phyloP scores from a whole-genome alignment of 2,329 filamentous ascomycete genomes.

The Pyricularia sp. region DNA sequence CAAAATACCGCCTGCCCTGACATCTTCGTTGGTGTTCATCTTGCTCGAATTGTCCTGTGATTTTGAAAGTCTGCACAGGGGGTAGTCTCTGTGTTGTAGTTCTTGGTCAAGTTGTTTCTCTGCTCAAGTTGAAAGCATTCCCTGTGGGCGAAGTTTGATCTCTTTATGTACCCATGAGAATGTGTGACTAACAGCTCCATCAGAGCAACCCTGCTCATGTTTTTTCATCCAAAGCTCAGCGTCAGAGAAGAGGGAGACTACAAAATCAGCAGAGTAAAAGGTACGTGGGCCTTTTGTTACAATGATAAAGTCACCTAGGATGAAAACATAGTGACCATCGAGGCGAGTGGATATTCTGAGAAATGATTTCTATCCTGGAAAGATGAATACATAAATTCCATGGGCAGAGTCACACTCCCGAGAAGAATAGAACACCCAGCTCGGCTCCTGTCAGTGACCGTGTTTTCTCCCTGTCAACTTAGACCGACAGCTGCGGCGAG shows the following conservation, averaged over 20 bases:
- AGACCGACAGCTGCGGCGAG: conserved; percentile 1
- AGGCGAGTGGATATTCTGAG: background rate
- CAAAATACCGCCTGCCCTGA: background rate
- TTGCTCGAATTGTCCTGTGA: background rate
- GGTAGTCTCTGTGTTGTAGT: background rate
- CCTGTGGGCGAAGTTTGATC: background rate
- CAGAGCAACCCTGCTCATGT: too few relatives aligned
- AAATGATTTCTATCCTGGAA: background rate
- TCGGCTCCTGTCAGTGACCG: background rate
- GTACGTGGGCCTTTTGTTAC: too few relatives aligned
- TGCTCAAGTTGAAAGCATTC: background rate
- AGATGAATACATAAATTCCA: background rate
- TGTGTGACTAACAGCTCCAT: background rate
- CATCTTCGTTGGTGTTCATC: background rate
- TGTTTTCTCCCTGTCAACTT: background rate
- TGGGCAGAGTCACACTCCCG: background rate
- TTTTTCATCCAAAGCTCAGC: background rate
- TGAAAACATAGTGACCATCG: background rate
- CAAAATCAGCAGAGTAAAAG: background rate
- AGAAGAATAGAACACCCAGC: background rate
- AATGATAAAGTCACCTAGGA: background rate
- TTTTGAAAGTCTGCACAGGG: background rate
- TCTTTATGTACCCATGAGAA: background rate
- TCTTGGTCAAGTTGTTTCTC: background rate
- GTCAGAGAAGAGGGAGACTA: background rate